These are phyloP conservation scores for Colletotrichum incanum DNA, from an alignment of 2,329 filamentous ascomycete species.

Conservation along the genomic window DNA sequence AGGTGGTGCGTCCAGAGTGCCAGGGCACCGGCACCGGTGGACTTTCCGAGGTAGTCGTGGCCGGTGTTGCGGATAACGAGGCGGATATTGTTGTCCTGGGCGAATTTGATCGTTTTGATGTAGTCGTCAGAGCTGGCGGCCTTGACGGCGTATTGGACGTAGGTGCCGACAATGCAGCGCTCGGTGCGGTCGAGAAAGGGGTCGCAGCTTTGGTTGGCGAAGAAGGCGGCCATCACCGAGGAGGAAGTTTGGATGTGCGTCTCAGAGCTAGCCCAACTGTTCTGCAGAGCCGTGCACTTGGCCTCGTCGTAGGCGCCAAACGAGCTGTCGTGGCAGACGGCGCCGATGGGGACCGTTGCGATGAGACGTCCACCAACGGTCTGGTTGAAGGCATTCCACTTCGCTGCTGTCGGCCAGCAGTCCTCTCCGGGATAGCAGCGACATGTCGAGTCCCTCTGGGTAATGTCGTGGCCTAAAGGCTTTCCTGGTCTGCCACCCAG, in stretches of 20 bases:
- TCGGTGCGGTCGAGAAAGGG: conserved; percentile 49
- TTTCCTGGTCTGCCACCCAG: conserved; percentile 1
- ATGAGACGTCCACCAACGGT: conserved; percentile 67
- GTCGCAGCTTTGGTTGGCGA: conserved; percentile 59
- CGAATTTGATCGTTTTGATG: conserved; percentile 51
- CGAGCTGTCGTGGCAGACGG: conserved; percentile 64
- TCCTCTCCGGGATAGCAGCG: conserved; percentile 65
- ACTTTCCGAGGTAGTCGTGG: conserved; percentile 56
- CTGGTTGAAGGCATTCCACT: conserved; percentile 66
- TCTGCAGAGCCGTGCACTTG: conserved; percentile 59
- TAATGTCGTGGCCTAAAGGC: conserved; percentile 1
- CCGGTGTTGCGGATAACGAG: conserved; percentile 56
- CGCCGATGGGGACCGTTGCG: conserved; percentile 65
- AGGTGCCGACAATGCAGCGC: conserved; percentile 35
- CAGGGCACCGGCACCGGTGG: conserved; percentile 54
- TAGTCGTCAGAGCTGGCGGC: conserved; percentile 37
- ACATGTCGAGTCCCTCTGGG: conserved; percentile 50
- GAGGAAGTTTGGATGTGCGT: conserved; percentile 60
- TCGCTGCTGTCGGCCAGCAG: conserved; percentile 64
- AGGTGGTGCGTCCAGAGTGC: conserved; percentile 59
- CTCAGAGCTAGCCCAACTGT: conserved; percentile 61
- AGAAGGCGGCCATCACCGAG: conserved; percentile 57
- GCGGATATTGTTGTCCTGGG: conserved; percentile 59
- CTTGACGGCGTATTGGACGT: conserved; percentile 41
- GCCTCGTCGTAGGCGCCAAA: conserved; percentile 66